These are phyloP conservation scores for Suhomyces vadensis DNA, from an alignment of 805 yeast genomes.

Conservation along the genomic window DNA sequence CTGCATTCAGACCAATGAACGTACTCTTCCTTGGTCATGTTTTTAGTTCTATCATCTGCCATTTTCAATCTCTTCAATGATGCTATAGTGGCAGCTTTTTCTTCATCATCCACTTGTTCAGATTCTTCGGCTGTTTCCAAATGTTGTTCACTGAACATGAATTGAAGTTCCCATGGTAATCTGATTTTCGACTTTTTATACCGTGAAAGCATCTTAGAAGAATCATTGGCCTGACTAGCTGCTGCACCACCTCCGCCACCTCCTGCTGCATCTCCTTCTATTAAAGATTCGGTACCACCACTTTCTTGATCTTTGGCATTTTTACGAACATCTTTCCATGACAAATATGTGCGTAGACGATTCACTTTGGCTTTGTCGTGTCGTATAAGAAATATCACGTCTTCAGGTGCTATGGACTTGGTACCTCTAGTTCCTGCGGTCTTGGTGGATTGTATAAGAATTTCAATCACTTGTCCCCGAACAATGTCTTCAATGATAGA, in stretches of 20 bases:
- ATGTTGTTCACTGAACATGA: constrained; percentile 91
- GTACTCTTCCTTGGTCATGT: constrained; percentile 96
- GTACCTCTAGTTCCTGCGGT: constrained; percentile 81
- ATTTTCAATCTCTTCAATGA: constrained; percentile 84
- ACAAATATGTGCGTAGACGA: constrained; percentile 81
- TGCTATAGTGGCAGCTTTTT: constrained; percentile 83
- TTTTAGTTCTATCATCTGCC: constrained; percentile 90
- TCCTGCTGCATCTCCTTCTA: constrained; percentile 49
- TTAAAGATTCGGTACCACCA: constrained; percentile 52
- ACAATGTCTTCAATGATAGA: constrained; percentile 95
- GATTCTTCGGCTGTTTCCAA: constrained; percentile 63
- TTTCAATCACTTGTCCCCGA: constrained; percentile 89
- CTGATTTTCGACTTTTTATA: constrained; percentile 76
- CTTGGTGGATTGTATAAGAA: constrained; percentile 70
- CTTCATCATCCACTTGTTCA: constrained; percentile 78
- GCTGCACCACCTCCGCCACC: constrained; percentile 39
- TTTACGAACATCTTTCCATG: constrained; percentile 97
- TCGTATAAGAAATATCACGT: constrained; percentile 86
- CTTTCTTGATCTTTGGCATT: constrained; percentile 61
- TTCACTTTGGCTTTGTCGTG: constrained; percentile 94
- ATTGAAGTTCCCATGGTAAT: constrained; percentile 93
- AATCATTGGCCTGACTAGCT: constrained; percentile 34
- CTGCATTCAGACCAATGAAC: constrained; percentile 99
- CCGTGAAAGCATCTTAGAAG: constrained; percentile 45
- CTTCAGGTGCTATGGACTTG: constrained; percentile 85